Conservation (phyloP, 805 yeast species). For the Candida golubevii region DNA sequence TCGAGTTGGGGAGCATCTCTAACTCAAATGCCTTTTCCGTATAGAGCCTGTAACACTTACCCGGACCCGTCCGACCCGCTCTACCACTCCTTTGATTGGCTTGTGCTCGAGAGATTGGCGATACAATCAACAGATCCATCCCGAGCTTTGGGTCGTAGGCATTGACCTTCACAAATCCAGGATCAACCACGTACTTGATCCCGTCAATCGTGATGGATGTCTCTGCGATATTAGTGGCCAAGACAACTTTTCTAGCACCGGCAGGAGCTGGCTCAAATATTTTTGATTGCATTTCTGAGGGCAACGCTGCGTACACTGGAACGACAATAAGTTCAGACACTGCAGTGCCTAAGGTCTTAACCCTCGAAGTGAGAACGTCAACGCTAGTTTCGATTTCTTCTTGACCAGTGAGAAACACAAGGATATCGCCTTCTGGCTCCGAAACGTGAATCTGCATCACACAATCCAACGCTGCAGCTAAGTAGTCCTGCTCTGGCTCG, state of each 20-base stretch:
- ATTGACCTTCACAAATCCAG: conserved; percentile 89
- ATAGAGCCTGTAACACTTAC: conserved; percentile 87
- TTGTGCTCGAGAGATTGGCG: conserved; percentile 91
- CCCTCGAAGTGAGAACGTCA: conserved; percentile 62
- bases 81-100: conserved; percentile 95
- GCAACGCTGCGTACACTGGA: conserved; percentile 89
- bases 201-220: conserved; percentile 96
- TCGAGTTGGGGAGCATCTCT: conserved; percentile 74
- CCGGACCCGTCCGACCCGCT: conserved; percentile 97
- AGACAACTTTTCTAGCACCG: conserved; percentile 79
- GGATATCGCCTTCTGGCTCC: conserved; percentile 72
- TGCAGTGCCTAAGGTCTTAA: conserved; percentile 57
- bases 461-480: conserved; percentile 78
- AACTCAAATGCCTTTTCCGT: conserved; percentile 74
- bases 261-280: conserved; percentile 87
- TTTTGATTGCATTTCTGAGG: conserved; percentile 82
- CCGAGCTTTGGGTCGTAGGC: conserved; percentile 85
- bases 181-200: conserved; percentile 84
- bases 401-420: conserved; percentile 86
- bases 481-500: conserved; percentile 82
- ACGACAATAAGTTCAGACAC: conserved; percentile 67
- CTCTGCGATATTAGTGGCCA: conserved; percentile 96
- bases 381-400: conserved; percentile 93
- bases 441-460: conserved; percentile 82
- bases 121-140: conserved; percentile 80